Percentiles rank a stretch among this genome's conserved stretches.
These are phyloP conservation scores for Mycosphaerelloides madeirae DNA, from an alignment of 2,329 filamentous ascomycete genomes.

Conservation along the genomic window DNA sequence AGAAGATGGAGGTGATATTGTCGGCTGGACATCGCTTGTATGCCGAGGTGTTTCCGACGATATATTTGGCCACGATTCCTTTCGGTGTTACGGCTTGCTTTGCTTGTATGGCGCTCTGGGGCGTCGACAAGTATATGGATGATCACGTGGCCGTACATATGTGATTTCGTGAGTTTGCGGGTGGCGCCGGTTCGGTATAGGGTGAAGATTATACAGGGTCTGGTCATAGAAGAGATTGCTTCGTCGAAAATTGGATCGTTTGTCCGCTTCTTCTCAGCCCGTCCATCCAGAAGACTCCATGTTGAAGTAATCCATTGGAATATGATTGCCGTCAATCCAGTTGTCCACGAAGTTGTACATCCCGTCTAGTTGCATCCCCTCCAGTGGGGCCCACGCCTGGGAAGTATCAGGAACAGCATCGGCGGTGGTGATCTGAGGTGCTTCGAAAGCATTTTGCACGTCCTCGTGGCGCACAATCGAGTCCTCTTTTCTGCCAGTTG, in stretches of 20 bases:
- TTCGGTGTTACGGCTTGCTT: slow-evolving; percentile 14
- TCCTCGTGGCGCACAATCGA: slow-evolving; percentile 5
- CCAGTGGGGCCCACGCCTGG: slow-evolving; percentile 1
- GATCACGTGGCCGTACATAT: slow-evolving; percentile 12
- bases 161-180: background rate
- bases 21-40: slow-evolving; percentile 19
- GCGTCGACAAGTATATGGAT: slow-evolving; percentile 17
- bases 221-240: no score
- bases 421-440: background rate
- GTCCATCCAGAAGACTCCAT: background rate
- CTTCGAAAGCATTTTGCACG: slow-evolving; percentile 9
- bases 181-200: no score
- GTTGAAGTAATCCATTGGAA: slow-evolving; percentile 9
- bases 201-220: no score
- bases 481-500: background rate
- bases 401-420: background rate
- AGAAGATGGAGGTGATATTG: slow-evolving; percentile 7
- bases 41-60: slow-evolving; percentile 16
- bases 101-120: slow-evolving; percentile 15
- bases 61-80: slow-evolving; percentile 18
- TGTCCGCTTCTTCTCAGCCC: no score
- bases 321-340: slow-evolving; percentile 15
- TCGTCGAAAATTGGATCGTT: no score
- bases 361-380: slow-evolving; percentile 8
- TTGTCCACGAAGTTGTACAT: slow-evolving; percentile 14